Base-by-base conservation (phyloP, 371 early-diverging fungal species). In the Mortierella sp. region DNA sequence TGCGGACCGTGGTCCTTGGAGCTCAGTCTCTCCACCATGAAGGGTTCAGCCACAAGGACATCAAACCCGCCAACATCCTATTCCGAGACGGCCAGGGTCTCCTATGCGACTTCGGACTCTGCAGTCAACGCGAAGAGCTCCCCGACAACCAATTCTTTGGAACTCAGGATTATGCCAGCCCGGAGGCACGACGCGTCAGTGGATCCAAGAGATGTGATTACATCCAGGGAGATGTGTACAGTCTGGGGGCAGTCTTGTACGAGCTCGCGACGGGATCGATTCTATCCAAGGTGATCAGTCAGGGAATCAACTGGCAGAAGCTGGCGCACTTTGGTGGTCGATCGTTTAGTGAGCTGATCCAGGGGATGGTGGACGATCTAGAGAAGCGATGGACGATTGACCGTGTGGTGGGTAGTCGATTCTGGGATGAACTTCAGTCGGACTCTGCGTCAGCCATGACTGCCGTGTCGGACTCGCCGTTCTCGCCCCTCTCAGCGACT, bases 61-160 rank as follows among this genome's bases (percentile, higher is more conserved):
- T 85, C 82, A 85, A 85, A n/a, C 82, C 85, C 11, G 82, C 85
- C 72, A 81, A 85, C 70, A 85, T 85, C 34, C 82, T 85, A 48
- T 79, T 72, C 60, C 68, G 68, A 10, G 34, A 73, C 1, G 79
- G 79, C 0, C 55, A 70, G 5, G 85, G 82, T 3, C 70, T 85
- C 8, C 75, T 85, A 9, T 85, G 85, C 26, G 85, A 81, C 52
- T 85, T 85, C 34, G 85, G 82, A 9, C 82, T 82, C 24, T 85
- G 85, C 77, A 82, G 85, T 50, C 79, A 76, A 48, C 70, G 48
- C 1, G 72, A 85, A 24, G 80, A 85, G 9, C 57, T 85, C 4
- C 85, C 82, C 3, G 68, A 60, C 54, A 85, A 79, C 65, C 82
- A 85, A 47, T 85, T 85, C 80, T 85, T 85, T 79, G 85, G 85